A percentile compares a stretch with the other conserved stretches of the same genome.
phyloP scores from a whole-genome alignment of 306 rosid genomes.

The Lablab purpureus region DNA sequence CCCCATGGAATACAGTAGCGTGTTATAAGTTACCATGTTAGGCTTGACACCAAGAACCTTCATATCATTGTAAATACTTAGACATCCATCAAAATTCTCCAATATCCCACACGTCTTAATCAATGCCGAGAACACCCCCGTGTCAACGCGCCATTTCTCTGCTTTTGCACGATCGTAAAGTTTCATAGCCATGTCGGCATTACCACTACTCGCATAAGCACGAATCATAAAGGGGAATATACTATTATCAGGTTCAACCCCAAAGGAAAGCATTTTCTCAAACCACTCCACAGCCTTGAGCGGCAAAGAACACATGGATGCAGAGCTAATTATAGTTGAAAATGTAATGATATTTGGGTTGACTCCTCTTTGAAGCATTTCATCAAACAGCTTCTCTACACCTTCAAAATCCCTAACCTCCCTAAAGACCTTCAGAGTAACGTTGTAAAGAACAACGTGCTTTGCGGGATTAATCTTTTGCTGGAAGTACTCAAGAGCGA shows the following conservation, averaged over 20 bases:
- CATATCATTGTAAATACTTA: constrained; percentile 90
- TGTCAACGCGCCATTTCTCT: constrained; percentile 74
- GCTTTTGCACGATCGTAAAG: constrained; percentile 80
- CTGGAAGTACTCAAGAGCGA: constrained; percentile 64
- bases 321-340: constrained; percentile 79
- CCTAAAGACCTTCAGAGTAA: constrained; percentile 67
- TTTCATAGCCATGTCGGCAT: constrained; percentile 73
- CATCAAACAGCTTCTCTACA: constrained; percentile 82
- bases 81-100: constrained; percentile 81
- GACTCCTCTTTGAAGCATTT: constrained; percentile 74
- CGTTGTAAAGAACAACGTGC: constrained; percentile 73
- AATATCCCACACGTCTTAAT: constrained; percentile 75
- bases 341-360: constrained; percentile 73
- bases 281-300: constrained; percentile 77
- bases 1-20: constrained; percentile 84
- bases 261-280: constrained; percentile 77
- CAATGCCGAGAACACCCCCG: constrained; percentile 67
- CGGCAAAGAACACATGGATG: constrained; percentile 62
- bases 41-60: constrained; percentile 76
- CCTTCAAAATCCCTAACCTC: constrained; percentile 63
- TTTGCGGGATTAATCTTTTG: constrained; percentile 48
- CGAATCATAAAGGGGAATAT: constrained; percentile 74
- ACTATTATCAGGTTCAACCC: constrained; percentile 72
- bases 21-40: constrained; percentile 62
- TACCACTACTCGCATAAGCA: constrained; percentile 75